Base-by-base conservation (phyloP, 225 moss, liverwort and hornwort genomes). In the Neckera pumila region DNA sequence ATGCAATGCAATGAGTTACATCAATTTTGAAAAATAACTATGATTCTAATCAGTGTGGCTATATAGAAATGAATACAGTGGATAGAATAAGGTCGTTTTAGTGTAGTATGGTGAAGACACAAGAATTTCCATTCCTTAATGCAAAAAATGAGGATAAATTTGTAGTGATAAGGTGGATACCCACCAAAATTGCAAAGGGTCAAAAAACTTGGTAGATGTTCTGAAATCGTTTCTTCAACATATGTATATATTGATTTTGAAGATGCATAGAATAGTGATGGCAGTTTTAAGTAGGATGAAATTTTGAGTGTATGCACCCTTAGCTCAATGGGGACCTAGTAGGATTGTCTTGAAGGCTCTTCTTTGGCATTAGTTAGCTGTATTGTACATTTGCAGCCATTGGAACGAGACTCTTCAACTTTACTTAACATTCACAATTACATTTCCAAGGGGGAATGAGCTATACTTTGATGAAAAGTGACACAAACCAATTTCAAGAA, bases 381-480 rank as follows among this genome's bases (percentile, higher is more conserved):
- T n/a, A n/a, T n/a, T 8, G 61, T 14, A 61, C 31, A 63, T 34
- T 64, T 64, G 65, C 18, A 65, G 34, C 9, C 18, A 65, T 65
- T 34, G 34, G 18, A 65, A 65, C 18, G 4, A n/a, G 67, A n/a
- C 21, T 67, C n/a, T n/a, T 21, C 12, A 11, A 12, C 0, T n/a
- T 1, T 21, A n/a, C 15, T 51, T 51, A 51, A 51, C 22, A n/a
- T 7, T 21, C 3, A 21, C 12, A 67, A 13, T 40, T 40, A 69
- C 13, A 40, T n/a, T 21, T 2, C 6, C 0, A 6, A 1, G 31
- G 1, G 47, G 26, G 42, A 4, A 6, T 6, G 34, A 19, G 8
- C 7, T 13, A 34, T 51, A 19, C 51, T 51, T 76, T 20, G 13
- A 22, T 53, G 22, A 76, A 34, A 34, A 21, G 3, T 0, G 0